A percentile compares a stretch with the other conserved stretches of the same genome.
These are phyloP conservation scores for Pestalotiopsis fici DNA, from an alignment of 2,329 filamentous ascomycete genomes.

Conservation along the genomic window DNA sequence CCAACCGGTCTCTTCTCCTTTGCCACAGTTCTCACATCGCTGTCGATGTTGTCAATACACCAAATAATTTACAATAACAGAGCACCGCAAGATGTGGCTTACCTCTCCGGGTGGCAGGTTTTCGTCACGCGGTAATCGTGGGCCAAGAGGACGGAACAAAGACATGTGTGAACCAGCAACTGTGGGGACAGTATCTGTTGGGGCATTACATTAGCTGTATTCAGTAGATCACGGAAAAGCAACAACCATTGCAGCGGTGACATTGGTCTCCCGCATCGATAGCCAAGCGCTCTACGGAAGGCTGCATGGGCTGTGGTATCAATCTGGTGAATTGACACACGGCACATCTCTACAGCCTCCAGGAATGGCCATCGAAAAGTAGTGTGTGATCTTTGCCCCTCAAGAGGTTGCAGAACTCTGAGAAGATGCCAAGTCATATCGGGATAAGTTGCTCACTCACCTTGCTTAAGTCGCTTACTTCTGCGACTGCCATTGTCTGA, in stretches of 20 bases:
- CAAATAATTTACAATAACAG: background rate
- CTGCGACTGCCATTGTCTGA: constrained; percentile 71
- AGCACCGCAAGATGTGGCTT: constrained; percentile 11
- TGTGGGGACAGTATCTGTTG: constrained; percentile 68
- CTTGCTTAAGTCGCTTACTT: constrained; percentile 92
- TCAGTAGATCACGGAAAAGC: constrained; percentile 15
- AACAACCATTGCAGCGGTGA: constrained; percentile 19
- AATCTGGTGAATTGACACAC: background rate
- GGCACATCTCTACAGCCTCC: no score
- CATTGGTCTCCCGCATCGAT: background rate
- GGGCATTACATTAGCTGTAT: constrained; percentile 34
- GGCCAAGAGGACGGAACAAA: constrained; percentile 80
- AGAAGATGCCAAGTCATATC: background rate
- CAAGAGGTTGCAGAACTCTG: background rate
- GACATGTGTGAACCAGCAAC: constrained; percentile 98
- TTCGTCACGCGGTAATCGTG: constrained; percentile 62
- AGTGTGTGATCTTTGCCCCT: no score
- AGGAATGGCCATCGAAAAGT: no score
- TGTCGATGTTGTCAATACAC: constrained; percentile 33
- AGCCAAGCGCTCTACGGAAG: background rate
- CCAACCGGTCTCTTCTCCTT: constrained; percentile 69
- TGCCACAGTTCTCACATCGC: constrained; percentile 87
- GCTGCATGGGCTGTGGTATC: background rate
- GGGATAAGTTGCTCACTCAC: constrained; percentile 44
- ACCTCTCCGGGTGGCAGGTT: constrained; percentile 44